Evolutionary conservation across 169 alveolate genomes (phyloP).

Genomic region (Cryptosporidium xiaoi): DNA sequence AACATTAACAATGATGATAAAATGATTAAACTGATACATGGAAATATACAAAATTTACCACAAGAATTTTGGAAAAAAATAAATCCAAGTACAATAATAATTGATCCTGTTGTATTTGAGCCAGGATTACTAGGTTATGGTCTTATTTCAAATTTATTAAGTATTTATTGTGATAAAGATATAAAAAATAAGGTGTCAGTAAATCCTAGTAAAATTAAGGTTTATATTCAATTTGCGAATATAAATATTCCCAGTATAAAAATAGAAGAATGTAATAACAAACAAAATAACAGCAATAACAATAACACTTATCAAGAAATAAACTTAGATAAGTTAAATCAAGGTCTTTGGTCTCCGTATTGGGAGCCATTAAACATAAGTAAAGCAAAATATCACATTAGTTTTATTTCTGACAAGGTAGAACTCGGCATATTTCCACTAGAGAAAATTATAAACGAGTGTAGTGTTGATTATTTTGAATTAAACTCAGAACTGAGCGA

Average conservation of each 20-base stretch:
- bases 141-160: constrained; percentile 24
- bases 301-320: background rate
- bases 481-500: background rate
- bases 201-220: constrained; percentile 40
- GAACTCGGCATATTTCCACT: constrained; percentile 36
- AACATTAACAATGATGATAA: background rate
- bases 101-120: constrained; percentile 61
- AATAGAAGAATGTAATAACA: background rate
- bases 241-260: constrained; percentile 47
- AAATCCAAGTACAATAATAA: constrained; percentile 36
- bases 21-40: constrained; percentile 31
- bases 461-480: constrained; percentile 4
- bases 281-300: background rate
- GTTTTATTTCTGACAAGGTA: constrained; percentile 32
- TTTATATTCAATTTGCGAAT: constrained; percentile 43
- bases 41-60: constrained; percentile 39
- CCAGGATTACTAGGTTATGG: constrained; percentile 70
- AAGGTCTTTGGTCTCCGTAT: constrained; percentile 73
- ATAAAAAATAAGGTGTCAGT: constrained; percentile 14
- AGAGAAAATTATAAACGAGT: constrained; percentile 30
- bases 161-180: constrained; percentile 1
- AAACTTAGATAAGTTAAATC: constrained; percentile 24
- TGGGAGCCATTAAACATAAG: constrained; percentile 59
- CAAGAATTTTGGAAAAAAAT: constrained; percentile 9
- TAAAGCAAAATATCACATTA: constrained; percentile 20